Percentiles rank a stretch among this genome's conserved stretches.
Conservation (phyloP, 768 basidiomycete species). For the Hygrophorus pudorinus region DNA sequence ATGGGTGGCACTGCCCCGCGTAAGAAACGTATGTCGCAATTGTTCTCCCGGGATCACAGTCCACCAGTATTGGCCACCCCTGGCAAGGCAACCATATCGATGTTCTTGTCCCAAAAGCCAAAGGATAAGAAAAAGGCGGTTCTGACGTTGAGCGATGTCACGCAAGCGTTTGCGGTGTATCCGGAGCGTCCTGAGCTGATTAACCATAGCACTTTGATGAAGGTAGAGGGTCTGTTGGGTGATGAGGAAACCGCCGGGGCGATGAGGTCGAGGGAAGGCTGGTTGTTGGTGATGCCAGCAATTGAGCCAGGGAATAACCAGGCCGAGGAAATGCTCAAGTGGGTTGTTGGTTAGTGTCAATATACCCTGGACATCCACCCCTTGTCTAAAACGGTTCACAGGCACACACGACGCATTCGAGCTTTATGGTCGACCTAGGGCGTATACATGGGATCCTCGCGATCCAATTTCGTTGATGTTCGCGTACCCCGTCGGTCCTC, state of each 20-base stretch:
- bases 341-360: slow-evolving; percentile 65
- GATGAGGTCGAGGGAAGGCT: slow-evolving; percentile 70
- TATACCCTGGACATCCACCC: background rate
- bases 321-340: slow-evolving; percentile 80
- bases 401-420: slow-evolving; percentile 80
- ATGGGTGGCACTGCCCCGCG: slow-evolving; percentile 14
- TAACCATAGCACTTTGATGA: slow-evolving; percentile 80
- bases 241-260: slow-evolving; percentile 59
- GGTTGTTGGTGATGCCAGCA: slow-evolving; percentile 89
- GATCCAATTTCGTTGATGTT: slow-evolving; percentile 83
- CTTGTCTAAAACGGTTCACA: slow-evolving; percentile 18
- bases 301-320: slow-evolving; percentile 50
- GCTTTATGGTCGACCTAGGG: slow-evolving; percentile 79
- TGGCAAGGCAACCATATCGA: slow-evolving; percentile 33
- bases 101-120: slow-evolving; percentile 54
- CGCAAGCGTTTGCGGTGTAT: slow-evolving; percentile 90
- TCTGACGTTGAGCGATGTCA: slow-evolving; percentile 57
- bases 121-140: slow-evolving; percentile 69
- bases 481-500: slow-evolving; percentile 81
- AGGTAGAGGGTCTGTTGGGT: slow-evolving; percentile 78
- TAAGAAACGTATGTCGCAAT: slow-evolving; percentile 56
- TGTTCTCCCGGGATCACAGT: slow-evolving; percentile 47
- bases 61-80: slow-evolving; percentile 19
- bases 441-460: slow-evolving; percentile 85
- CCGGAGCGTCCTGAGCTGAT: slow-evolving; percentile 93